phyloP scores from a whole-genome alignment of 805 yeast species.

The Saccharomyces kudriavzevii region DNA sequence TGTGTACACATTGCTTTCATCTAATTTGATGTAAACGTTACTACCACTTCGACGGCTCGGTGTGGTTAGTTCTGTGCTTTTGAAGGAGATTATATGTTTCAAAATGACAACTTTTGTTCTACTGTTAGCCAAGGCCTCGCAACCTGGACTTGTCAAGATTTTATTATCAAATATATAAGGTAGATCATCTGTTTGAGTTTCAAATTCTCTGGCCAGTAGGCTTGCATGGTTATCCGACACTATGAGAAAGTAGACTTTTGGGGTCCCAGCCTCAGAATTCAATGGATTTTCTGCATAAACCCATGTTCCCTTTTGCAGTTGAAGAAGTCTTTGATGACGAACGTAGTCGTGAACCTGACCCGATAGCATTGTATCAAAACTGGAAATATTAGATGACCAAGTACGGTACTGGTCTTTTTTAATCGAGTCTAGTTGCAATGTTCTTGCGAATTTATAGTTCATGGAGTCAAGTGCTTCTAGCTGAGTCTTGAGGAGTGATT shows the following conservation, averaged over 20 bases:
- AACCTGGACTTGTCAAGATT: constrained; percentile 9
- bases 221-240: constrained; percentile 60
- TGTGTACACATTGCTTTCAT: constrained; percentile 50
- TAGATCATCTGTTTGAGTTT: constrained; percentile 35
- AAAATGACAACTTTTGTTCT: constrained; percentile 41
- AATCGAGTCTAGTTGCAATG: constrained; percentile 41
- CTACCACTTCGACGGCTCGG: not conserved
- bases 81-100: constrained; percentile 43
- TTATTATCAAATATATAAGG: constrained; percentile 59
- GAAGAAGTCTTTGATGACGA: constrained; percentile 63
- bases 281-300: constrained; percentile 56
- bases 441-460: constrained; percentile 45
- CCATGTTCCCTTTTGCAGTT: constrained; percentile 74
- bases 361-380: constrained; percentile 43
- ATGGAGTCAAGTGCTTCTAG: constrained; percentile 36
- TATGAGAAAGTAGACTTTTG: constrained; percentile 46
- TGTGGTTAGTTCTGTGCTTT: constrained; percentile 40
- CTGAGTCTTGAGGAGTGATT: constrained; percentile 36
- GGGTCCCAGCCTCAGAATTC: constrained; percentile 18
- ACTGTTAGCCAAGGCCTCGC: constrained; percentile 3
- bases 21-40: constrained; percentile 21
- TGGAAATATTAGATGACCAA: constrained; percentile 41
- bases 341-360: constrained; percentile 63
- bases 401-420: constrained; percentile 30
- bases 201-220: constrained; percentile 53